phyloP scores from a whole-genome alignment of 257 asterid genomes.

The Forsythia suspensa region DNA sequence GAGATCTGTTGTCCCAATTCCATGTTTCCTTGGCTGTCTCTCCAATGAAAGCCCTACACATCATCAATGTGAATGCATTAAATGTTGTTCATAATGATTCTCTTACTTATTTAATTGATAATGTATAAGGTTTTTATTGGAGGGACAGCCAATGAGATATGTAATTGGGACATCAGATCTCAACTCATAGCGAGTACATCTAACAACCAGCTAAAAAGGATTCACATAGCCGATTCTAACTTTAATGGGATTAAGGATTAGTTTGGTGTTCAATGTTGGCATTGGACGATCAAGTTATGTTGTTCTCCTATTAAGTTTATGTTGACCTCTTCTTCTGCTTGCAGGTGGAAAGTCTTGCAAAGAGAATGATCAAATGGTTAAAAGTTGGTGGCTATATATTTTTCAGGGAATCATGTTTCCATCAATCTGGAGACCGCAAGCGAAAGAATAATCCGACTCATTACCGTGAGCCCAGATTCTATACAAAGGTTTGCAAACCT shows the following conservation, averaged over 20 bases:
- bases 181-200: not conserved
- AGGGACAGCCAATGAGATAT: too few species aligned
- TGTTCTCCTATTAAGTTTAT: slow-evolving; percentile 10
- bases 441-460: slow-evolving; percentile 86
- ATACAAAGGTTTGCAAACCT: slow-evolving; percentile 68
- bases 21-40: too few species aligned
- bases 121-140: too few species aligned
- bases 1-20: too few species aligned
- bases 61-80: too few species aligned
- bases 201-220: not conserved
- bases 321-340: slow-evolving; percentile 7
- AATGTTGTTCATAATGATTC: too few species aligned
- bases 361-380: slow-evolving; percentile 86
- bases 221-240: not conserved
- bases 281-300: not conserved
- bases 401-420: slow-evolving; percentile 98
- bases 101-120: too few species aligned
- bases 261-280: not conserved
- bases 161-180: too few species aligned
- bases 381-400: slow-evolving; percentile 91
- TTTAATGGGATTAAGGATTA: not conserved
- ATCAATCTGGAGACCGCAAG: slow-evolving; percentile 95
- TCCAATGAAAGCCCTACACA: too few species aligned
- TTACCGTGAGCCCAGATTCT: slow-evolving; percentile 94
- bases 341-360: slow-evolving; percentile 71